Conservation (phyloP, 23 red algal species). For the Pyropia yezoensis region DNA sequence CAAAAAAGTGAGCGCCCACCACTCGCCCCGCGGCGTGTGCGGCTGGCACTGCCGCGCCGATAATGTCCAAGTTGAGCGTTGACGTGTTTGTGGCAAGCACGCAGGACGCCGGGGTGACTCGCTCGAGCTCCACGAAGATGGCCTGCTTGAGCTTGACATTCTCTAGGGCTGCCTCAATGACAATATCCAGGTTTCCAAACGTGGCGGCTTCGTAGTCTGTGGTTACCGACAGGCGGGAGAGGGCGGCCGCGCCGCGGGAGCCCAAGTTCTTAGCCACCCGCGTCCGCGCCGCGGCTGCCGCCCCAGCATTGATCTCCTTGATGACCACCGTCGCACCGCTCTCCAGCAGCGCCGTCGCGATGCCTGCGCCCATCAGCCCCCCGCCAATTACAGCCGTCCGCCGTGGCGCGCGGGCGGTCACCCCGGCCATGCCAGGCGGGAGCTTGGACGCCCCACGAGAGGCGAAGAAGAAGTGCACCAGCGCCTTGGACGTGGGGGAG, state of each 20-base stretch:
- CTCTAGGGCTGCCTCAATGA: constrained; percentile 94
- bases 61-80: constrained; percentile 92
- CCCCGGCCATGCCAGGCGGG: constrained; percentile 3
- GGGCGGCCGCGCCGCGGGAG: not conserved
- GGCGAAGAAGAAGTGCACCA: constrained; percentile 90
- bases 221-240: constrained; percentile 30
- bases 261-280: constrained; percentile 79
- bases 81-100: constrained; percentile 95
- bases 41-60: constrained; percentile 57
- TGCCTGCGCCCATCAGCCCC: constrained; percentile 97
- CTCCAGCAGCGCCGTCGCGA: constrained; percentile 59
- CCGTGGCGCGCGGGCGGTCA: constrained; percentile 8
- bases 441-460: constrained; percentile 60
- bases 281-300: constrained; percentile 34
- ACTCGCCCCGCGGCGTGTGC: constrained; percentile 72
- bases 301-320: constrained; percentile 81
- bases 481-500: constrained; percentile 38
- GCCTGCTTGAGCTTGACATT: constrained; percentile 79
- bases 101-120: constrained; percentile 48
- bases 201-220: constrained; percentile 21
- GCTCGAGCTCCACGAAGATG: constrained; percentile 68
- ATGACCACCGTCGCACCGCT: constrained; percentile 64
- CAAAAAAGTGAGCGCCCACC: constrained; percentile 95
- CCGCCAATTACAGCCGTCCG: constrained; percentile 78
- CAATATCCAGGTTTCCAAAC: constrained; percentile 73